phyloP scores from a whole-genome alignment of 2,329 filamentous ascomycete species.

The Colletotrichum noveboracense region DNA sequence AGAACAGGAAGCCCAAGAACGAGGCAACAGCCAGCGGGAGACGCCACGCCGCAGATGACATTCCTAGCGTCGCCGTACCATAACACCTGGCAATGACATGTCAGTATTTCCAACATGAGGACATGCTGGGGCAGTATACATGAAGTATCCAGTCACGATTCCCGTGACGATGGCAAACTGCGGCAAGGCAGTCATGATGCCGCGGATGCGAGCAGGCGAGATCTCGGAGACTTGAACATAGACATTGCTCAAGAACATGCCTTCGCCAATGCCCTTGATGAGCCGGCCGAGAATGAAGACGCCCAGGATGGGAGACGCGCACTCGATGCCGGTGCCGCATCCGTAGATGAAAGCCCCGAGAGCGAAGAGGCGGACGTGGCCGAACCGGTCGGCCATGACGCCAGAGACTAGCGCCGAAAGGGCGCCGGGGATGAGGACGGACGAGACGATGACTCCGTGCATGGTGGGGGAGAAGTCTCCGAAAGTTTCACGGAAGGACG shows the following conservation, averaged over 20 bases:
- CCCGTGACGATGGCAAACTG: constrained; percentile 59
- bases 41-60: constrained; percentile 59
- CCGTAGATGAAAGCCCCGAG: constrained; percentile 57
- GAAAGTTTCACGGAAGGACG: constrained; percentile 52
- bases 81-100: constrained; percentile 37
- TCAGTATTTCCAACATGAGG: not conserved
- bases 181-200: constrained; percentile 55
- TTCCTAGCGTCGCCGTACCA: constrained; percentile 49
- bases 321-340: constrained; percentile 52
- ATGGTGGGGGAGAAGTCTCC: constrained; percentile 58
- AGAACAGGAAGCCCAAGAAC: constrained; percentile 35
- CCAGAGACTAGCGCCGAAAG: constrained; percentile 64
- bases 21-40: constrained; percentile 52
- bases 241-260: constrained; percentile 59
- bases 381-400: constrained; percentile 57
- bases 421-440: constrained; percentile 63
- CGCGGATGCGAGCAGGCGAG: constrained; percentile 54
- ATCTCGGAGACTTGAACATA: constrained; percentile 64
- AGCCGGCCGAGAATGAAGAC: constrained; percentile 62
- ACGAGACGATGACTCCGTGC: constrained; percentile 65
- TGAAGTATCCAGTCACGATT: constrained; percentile 62
- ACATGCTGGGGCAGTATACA: constrained; percentile 37
- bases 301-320: constrained; percentile 39
- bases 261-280: constrained; percentile 62
- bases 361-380: constrained; percentile 56